Evolutionary conservation across 371 early-diverging fungal species (phyloP), one percentile per base, ranked within the genome.

Genomic region (Haplosporangium sp.): DNA sequence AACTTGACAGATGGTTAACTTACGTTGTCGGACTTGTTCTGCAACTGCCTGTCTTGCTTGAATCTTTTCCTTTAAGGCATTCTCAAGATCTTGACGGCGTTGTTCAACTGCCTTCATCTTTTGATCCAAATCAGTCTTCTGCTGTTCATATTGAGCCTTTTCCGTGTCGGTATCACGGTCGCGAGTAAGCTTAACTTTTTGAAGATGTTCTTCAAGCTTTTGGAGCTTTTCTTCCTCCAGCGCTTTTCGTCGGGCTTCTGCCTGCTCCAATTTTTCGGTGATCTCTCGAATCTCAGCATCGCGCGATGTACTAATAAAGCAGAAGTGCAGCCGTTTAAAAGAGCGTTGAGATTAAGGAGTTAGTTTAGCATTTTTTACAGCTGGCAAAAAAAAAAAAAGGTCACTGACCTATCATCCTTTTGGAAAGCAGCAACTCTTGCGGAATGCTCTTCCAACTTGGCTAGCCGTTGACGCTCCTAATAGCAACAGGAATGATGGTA

Each of bases 11-110:
- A 0, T 42, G 9, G 8, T 44, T 44, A 55, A 40, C 62, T 44
- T 78, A 78, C 78, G 78, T 53, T 71, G 81, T 19, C 81, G 81
- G n/a, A 79, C 81, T 74, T 79, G 81, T 1, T 79, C 81, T 10
- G 74, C 81, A 5, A 71, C 52, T 4, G 42, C 65, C 42, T 67
- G 74, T 15, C 71, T 57, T 19, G 75, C 81, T 27, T 68, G 81
- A 55, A 79, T 64, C 65, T 74, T 79, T 19, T 79, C 81, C 66
- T 79, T 79, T 39, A 79, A 55, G 5, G 68, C 60, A 13, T 58
- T 71, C 48, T 79, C 81, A 35, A 79, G 68, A 47, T 74, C 71
- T 19, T 57, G 44, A n/a, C 81, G 67, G 2, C 81, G 71, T 58
- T 74, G 74, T 45, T 79, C 81, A 3, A 68, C 81, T 10, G 74